Percentiles rank a stretch among this genome's conserved stretches.
Evolutionary conservation across 495 filamentous ascomycete genomes (phyloP).

Genomic region (Aspergillus homomorphus): DNA sequence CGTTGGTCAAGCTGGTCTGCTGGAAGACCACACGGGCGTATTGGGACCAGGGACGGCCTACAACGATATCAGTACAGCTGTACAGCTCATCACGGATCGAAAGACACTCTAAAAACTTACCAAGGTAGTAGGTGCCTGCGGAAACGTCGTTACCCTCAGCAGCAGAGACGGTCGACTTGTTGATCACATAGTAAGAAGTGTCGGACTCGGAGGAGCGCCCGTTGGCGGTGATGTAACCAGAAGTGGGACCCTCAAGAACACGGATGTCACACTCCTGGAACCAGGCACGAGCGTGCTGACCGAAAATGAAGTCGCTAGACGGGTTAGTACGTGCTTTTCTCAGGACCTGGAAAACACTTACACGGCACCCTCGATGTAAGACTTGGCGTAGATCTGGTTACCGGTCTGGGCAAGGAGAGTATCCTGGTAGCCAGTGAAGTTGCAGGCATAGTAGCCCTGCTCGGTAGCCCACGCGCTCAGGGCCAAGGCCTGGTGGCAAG

Average conservation of each 20-base stretch:
- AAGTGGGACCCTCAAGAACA: conserved; percentile 35
- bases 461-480: conserved; percentile 49
- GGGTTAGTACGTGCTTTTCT: not conserved
- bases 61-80: not conserved
- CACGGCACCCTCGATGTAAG: conserved; percentile 56
- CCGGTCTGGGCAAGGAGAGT: conserved; percentile 59
- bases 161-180: conserved; percentile 49
- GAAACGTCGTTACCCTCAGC: conserved; percentile 45
- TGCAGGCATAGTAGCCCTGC: conserved; percentile 58
- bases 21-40: conserved; percentile 64
- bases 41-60: conserved; percentile 61
- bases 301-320: conserved; percentile 63
- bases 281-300: conserved; percentile 58
- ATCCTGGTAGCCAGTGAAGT: conserved; percentile 57
- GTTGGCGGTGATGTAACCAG: conserved; percentile 58
- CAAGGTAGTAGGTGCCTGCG: conserved; percentile 53
- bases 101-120: not conserved
- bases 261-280: conserved; percentile 57
- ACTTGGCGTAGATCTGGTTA: conserved; percentile 53
- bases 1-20: conserved; percentile 47
- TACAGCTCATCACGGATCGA: not conserved
- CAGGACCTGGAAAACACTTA: not conserved
- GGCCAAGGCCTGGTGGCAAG: conserved; percentile 58
- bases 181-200: conserved; percentile 60
- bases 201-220: conserved; percentile 52